Evolutionary conservation across 179 eudicot species (phyloP).

Genomic region (Silene vulgaris): DNA sequence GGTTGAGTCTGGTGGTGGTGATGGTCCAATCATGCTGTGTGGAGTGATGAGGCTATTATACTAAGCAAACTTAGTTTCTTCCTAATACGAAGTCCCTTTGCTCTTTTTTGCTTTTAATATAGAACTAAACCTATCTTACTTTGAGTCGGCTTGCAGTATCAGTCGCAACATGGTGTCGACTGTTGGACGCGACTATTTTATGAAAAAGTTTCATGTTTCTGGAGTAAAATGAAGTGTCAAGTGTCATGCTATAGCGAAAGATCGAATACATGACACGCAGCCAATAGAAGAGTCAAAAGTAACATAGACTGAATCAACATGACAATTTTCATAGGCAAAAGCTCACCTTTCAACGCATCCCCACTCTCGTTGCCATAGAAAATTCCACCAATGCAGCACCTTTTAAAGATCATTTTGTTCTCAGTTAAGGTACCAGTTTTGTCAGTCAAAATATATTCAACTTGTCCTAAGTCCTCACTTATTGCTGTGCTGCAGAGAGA

Average conservation of each 20-base stretch:
- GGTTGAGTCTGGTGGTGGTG: not conserved
- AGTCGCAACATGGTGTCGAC: not conserved
- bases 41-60: not conserved
- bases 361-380: conserved; percentile 87
- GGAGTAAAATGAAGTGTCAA: not conserved
- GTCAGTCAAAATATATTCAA: conserved; percentile 94
- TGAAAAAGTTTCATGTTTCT: not conserved
- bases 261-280: not conserved
- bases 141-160: not conserved
- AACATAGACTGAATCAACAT: not conserved
- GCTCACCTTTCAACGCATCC: conserved; percentile 84
- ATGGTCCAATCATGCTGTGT: not conserved
- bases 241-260: not conserved
- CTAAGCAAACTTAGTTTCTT: not conserved
- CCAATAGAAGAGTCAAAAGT: not conserved
- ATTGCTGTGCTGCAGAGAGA: conserved; percentile 92
- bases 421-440: conserved; percentile 97
- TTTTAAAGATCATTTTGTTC: conserved; percentile 86
- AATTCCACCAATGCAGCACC: conserved; percentile 73
- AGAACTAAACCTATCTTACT: not conserved
- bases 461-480: conserved; percentile 99
- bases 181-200: not conserved
- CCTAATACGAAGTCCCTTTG: not conserved
- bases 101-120: not conserved
- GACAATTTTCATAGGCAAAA: conserved; percentile 3